Percentiles rank a stretch among this genome's conserved stretches.
These are phyloP conservation scores for Ophiostoma perfectum DNA, from an alignment of 2,329 filamentous ascomycete genomes.

Conservation along the genomic window DNA sequence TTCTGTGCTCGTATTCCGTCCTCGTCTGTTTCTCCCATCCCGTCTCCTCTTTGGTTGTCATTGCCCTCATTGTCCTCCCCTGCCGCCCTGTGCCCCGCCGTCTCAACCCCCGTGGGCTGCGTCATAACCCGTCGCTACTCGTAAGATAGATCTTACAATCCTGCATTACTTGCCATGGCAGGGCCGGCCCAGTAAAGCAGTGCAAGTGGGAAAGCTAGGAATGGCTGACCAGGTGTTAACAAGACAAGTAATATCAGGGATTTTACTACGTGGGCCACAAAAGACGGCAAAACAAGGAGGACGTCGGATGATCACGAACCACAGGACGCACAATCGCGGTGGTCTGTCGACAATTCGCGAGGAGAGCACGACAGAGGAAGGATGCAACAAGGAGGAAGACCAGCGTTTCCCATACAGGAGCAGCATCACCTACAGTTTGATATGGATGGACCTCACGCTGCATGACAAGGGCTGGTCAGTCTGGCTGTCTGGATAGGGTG, in stretches of 20 bases:
- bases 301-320: not conserved
- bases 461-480: not conserved
- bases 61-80: conserved; percentile 4
- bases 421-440: not conserved
- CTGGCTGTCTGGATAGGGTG: not conserved
- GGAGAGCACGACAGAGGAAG: not conserved
- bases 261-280: not conserved
- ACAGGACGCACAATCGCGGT: not conserved
- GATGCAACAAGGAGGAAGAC: not conserved
- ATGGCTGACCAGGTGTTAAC: too few relatives aligned
- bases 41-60: not conserved
- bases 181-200: not conserved
- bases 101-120: conserved; percentile 17
- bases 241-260: not conserved
- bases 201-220: not conserved
- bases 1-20: not conserved
- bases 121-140: conserved; percentile 11
- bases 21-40: not conserved
- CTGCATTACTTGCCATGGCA: conserved; percentile 17
- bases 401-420: not conserved
- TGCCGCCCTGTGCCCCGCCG: conserved; percentile 16
- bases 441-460: not conserved
- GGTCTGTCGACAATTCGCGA: not conserved
- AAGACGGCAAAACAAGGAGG: not conserved
- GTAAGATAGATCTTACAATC: not conserved